These are phyloP conservation scores for Fraxinus paxiana DNA, from an alignment of 305 asterid genomes.

Conservation along the genomic window DNA sequence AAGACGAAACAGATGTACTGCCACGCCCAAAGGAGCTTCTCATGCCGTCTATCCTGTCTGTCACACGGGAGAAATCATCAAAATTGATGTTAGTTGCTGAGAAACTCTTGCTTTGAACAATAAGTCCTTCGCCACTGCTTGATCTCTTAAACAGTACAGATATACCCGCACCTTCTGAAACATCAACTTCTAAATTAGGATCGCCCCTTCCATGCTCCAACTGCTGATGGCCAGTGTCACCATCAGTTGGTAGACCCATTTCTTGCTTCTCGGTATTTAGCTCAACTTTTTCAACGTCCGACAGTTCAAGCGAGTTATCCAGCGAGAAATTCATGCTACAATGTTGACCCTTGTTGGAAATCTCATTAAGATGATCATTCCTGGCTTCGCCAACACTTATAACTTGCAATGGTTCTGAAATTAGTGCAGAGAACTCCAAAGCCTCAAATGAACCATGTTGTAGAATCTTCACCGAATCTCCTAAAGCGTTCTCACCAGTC, in stretches of 20 bases:
- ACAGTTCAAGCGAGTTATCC: slow-evolving; percentile 7
- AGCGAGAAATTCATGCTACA: slow-evolving; percentile 25
- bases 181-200: slow-evolving; percentile 39
- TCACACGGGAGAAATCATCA: slow-evolving; percentile 72
- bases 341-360: slow-evolving; percentile 26
- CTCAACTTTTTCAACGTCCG: slow-evolving; percentile 29
- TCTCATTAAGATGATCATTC: slow-evolving; percentile 28
- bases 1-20: slow-evolving; percentile 74
- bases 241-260: slow-evolving; percentile 34
- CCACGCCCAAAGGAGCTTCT: slow-evolving; percentile 79
- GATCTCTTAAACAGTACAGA: slow-evolving; percentile 64
- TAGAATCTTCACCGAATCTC: slow-evolving; percentile 25
- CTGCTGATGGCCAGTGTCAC: slow-evolving; percentile 25
- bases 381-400: slow-evolving; percentile 33
- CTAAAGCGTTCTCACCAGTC: slow-evolving; percentile 33
- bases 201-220: slow-evolving; percentile 14
- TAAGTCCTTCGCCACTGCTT: slow-evolving; percentile 50
- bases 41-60: slow-evolving; percentile 68
- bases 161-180: slow-evolving; percentile 65
- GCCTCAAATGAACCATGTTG: slow-evolving; percentile 30
- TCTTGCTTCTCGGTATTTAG: slow-evolving; percentile 24
- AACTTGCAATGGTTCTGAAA: slow-evolving; percentile 37
- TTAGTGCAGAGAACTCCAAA: slow-evolving; percentile 30
- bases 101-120: slow-evolving; percentile 67
- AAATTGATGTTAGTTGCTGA: slow-evolving; percentile 66